phyloP scores from a whole-genome alignment of 2,329 filamentous ascomycete species.

The Aspergillus calidoustus region DNA sequence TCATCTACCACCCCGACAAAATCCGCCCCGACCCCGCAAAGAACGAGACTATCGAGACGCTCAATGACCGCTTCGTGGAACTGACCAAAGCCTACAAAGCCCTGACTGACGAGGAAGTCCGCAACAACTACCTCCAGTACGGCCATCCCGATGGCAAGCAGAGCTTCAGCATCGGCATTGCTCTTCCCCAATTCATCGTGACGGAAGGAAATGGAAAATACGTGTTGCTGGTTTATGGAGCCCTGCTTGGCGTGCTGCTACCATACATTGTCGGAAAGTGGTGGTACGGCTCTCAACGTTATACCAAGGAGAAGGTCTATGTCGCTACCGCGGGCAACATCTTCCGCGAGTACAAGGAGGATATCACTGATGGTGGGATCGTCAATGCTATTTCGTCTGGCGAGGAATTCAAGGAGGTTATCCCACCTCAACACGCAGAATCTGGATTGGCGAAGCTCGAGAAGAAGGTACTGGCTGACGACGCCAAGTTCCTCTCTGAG shows the following conservation, averaged over 20 bases:
- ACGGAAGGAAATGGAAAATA: conserved; percentile 95
- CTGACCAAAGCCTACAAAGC: conserved; percentile 98
- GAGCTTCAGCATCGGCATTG: conserved; percentile 96
- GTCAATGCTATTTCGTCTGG: conserved; percentile 81
- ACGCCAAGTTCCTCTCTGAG: conserved; percentile 62
- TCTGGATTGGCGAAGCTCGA: conserved; percentile 82
- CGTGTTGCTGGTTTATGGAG: conserved; percentile 85
- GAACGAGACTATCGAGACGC: conserved; percentile 83
- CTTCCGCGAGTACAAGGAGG: conserved; percentile 89
- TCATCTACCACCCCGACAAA: conserved; percentile 93
- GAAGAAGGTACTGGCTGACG: conserved; percentile 72
- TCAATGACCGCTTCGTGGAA: conserved; percentile 91
- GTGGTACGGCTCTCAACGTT: conserved; percentile 96
- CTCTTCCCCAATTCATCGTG: conserved; percentile 88
- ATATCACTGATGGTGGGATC: conserved; percentile 78
- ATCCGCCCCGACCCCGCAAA: conserved; percentile 78
- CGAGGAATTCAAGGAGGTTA: conserved; percentile 77
- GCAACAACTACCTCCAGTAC: conserved; percentile 95
- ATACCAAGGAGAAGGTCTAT: conserved; percentile 91
- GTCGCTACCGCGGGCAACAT: conserved; percentile 93
- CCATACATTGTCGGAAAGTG: conserved; percentile 94
- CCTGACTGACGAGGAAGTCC: conserved; percentile 93
- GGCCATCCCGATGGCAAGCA: conserved; percentile 98
- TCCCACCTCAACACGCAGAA: conserved; percentile 80
- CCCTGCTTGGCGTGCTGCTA: conserved; percentile 84